Evolutionary conservation across 2,329 filamentous ascomycete species (phyloP).

Genomic region (Claviceps purpurea): DNA sequence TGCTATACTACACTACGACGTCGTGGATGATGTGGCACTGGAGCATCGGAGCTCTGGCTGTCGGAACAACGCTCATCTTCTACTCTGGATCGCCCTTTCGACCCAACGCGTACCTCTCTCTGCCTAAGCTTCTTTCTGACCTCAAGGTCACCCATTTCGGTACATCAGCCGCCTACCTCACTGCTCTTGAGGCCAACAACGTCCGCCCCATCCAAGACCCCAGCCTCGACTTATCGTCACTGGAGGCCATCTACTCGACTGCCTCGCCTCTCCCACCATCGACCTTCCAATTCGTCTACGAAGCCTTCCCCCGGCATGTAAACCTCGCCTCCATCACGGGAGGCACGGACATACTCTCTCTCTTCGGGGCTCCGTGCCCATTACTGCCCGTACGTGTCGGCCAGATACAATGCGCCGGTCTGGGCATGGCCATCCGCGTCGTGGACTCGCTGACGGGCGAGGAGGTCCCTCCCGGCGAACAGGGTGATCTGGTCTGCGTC

Average conservation of each 20-base stretch:
- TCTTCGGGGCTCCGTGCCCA: constrained; percentile 78
- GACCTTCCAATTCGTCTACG: constrained; percentile 83
- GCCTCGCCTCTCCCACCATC: constrained; percentile 85
- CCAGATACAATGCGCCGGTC: constrained; percentile 64
- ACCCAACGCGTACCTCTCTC: constrained; percentile 63
- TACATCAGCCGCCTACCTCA: constrained; percentile 87
- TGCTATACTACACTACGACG: constrained; percentile 90
- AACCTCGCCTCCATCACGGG: constrained; percentile 91
- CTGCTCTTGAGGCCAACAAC: constrained; percentile 69
- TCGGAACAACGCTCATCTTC: constrained; percentile 69
- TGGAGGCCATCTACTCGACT: constrained; percentile 86
- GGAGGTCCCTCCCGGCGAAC: constrained; percentile 44
- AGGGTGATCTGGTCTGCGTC: constrained; percentile 80
- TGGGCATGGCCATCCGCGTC: constrained; percentile 63
- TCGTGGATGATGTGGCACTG: constrained; percentile 99
- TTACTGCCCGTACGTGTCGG: constrained; percentile 59
- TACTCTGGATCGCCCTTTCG: constrained; percentile 90
- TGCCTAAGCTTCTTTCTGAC: constrained; percentile 70
- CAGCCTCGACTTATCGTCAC: constrained; percentile 42
- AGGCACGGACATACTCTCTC: constrained; percentile 89
- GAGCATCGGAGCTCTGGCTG: constrained; percentile 75
- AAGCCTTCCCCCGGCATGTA: constrained; percentile 63
- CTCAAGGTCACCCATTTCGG: constrained; percentile 84
- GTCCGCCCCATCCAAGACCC: constrained; percentile 42
- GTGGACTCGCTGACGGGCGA: constrained; percentile 45